Evolutionary conservation across 495 filamentous ascomycete species (phyloP).

Genomic region (Clavariopsis aquatica): DNA sequence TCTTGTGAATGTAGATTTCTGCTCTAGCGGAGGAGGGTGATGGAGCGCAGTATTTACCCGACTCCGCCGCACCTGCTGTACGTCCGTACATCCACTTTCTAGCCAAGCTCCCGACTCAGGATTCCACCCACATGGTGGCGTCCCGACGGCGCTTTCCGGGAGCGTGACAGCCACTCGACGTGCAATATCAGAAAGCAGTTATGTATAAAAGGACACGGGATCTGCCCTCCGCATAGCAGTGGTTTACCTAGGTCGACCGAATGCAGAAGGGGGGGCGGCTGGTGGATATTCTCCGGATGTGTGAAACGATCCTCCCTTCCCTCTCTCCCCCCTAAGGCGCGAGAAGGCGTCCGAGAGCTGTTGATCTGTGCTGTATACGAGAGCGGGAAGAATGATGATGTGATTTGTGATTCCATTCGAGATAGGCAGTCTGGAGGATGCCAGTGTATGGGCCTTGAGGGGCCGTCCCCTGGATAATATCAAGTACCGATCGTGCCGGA

Average conservation of each 20-base stretch:
- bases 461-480: background rate
- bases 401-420: background rate
- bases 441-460: too few relatives aligned
- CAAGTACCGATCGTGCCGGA: background rate
- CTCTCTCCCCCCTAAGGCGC: too few relatives aligned
- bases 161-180: background rate
- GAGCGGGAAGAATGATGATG: background rate
- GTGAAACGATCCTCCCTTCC: background rate
- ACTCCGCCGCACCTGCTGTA: background rate
- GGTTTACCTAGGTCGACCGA: background rate
- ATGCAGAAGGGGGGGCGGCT: background rate
- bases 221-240: background rate
- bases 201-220: too few relatives aligned
- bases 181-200: background rate
- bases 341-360: background rate
- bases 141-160: background rate
- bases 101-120: background rate
- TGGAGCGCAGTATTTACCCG: background rate
- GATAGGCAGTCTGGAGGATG: background rate
- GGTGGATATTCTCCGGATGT: background rate
- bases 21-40: too few relatives aligned
- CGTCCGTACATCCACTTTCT: background rate
- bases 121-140: background rate
- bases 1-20: too few relatives aligned
- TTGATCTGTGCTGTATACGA: background rate